These are phyloP conservation scores for Mycena alexandri DNA, from an alignment of 768 basidiomycete species.

Conservation along the genomic window DNA sequence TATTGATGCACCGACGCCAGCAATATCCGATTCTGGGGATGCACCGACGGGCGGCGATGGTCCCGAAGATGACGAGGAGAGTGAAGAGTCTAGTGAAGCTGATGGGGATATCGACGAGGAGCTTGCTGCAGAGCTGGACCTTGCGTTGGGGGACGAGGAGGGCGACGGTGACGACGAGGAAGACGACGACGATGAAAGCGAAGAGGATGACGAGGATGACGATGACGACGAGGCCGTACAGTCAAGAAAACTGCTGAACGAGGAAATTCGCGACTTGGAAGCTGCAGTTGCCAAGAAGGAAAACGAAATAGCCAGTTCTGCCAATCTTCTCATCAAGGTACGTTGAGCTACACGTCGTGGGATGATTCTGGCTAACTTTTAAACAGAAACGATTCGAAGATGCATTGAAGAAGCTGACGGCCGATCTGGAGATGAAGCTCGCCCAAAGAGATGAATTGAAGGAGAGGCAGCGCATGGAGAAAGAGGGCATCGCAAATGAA, in stretches of 20 bases:
- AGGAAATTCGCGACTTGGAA: constrained; percentile 91
- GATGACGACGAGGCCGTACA: constrained; percentile 87
- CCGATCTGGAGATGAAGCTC: constrained; percentile 88
- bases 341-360: not conserved
- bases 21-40: constrained; percentile 72
- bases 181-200: constrained; percentile 77
- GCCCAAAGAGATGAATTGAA: constrained; percentile 84
- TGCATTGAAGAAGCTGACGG: constrained; percentile 86
- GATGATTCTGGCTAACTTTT: not conserved
- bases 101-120: constrained; percentile 92
- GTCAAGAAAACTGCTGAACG: constrained; percentile 83
- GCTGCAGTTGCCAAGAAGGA: constrained; percentile 89
- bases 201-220: constrained; percentile 73
- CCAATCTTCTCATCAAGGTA: constrained; percentile 90
- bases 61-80: constrained; percentile 69
- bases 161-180: constrained; percentile 76
- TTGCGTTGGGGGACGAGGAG: constrained; percentile 81
- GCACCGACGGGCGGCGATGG: constrained; percentile 65
- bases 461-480: constrained; percentile 78
- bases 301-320: constrained; percentile 83
- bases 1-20: constrained; percentile 80
- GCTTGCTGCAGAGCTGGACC: constrained; percentile 87
- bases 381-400: constrained; percentile 92
- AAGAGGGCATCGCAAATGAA: constrained; percentile 70
- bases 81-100: constrained; percentile 69